Evolutionary conservation across 1,284 basidiomycete genomes (phyloP).

Genomic region (Flammula alnicola): DNA sequence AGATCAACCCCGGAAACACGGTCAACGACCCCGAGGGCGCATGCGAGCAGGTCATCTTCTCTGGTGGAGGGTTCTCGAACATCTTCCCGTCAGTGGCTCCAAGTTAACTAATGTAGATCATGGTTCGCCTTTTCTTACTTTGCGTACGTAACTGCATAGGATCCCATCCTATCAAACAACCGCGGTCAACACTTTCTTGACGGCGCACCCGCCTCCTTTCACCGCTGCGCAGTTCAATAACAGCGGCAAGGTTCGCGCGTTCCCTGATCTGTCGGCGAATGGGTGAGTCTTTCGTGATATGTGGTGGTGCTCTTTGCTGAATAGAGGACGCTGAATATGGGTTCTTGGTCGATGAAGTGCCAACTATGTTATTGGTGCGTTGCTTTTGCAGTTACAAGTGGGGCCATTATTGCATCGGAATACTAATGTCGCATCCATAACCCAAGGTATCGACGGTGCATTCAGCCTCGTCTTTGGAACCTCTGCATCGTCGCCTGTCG

Average conservation of each 20-base stretch:
- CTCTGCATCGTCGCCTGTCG: conserved; percentile 43
- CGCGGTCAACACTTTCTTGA: conserved; percentile 26
- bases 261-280: conserved; percentile 29
- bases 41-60: conserved; percentile 43
- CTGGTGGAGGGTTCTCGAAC: conserved; percentile 57
- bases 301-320: background rate
- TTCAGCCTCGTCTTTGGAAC: conserved; percentile 43
- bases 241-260: conserved; percentile 24
- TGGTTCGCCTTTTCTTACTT: background rate
- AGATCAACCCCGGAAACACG: conserved; percentile 45
- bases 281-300: conserved; percentile 16
- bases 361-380: conserved; percentile 28
- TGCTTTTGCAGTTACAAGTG: no score
- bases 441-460: conserved; percentile 34
- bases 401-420: no score
- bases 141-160: conserved; percentile 3
- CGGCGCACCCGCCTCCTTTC: conserved; percentile 23
- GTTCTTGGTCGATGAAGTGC: no score
- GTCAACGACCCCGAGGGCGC: conserved; percentile 42
- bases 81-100: conserved; percentile 37
- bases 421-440: background rate
- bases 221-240: conserved; percentile 27
- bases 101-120: no score
- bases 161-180: conserved; percentile 27
- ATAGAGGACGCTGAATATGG: background rate